Evolutionary conservation across 108 stramenopile species (phyloP), one percentile per base, ranked within the genome.

Genomic region (Pseudonitzschia multiseries): DNA sequence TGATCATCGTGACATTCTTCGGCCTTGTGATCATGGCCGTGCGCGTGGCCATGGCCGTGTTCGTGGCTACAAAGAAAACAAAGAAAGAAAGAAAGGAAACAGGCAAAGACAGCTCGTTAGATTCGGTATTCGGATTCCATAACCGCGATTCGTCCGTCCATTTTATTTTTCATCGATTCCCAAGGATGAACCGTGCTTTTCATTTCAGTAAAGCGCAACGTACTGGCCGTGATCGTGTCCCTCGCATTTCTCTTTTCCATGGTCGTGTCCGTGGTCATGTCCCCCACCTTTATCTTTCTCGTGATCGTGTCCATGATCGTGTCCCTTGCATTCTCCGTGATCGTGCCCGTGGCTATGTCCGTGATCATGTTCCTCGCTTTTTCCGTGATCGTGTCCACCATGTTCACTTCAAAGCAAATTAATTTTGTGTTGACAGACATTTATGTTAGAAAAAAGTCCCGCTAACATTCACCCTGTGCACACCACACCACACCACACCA

Each of bases 341-440:
- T 54, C 68, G 18, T 69, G 57, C 1, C 62, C 68, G 32, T 75
- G 66, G 13, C 79, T 50, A 70, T 79, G 79, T 50, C 43, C 79
- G 64, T 82, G 79, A 27, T 74, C 85, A 36, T 82, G 54, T 15
- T 29, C 52, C 57, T 61, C 70, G 43, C 66, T 29, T 46, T 70
- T 69, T 31, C 66, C 54, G 40, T 73, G 62, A 56, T 76, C 32
- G 13, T 33, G 40, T 12, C 29, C 27, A 41, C 8, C 22, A 43
- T 48, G 13, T 41, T 14, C 22, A 29, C 27, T 28, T 43, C 13
- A 10, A 43, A 36, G 13, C n/a, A 14, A 1, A 36, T 6, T 8
- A 29, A 8, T 65, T 41, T 24, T 40, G 64, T n/a, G 36, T 36
- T 6, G 6, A 36, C 2, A 36, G 6, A 2, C 2, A 36, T 6